Percentiles rank a stretch among this genome's conserved stretches.
phyloP scores from a whole-genome alignment of 2,329 filamentous ascomycete species.

The Fusarium metavorans region DNA sequence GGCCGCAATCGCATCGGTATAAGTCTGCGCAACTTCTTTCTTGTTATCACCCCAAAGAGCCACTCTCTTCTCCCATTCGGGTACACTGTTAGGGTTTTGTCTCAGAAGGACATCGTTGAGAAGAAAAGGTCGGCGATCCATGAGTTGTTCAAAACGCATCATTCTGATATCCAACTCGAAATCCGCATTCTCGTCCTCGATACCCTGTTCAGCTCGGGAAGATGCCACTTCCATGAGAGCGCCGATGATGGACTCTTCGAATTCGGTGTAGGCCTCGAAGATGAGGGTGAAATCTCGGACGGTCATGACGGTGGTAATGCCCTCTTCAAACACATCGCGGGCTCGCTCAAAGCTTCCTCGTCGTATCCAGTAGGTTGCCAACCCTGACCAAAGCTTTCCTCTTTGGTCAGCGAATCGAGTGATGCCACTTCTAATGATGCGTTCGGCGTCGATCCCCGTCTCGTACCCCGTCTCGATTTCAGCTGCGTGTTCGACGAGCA shows the following conservation, averaged over 20 bases:
- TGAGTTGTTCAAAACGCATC: slow-evolving; percentile 97
- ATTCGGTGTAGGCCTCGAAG: slow-evolving; percentile 96
- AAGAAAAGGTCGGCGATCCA: slow-evolving; percentile 95
- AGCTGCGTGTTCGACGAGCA: slow-evolving; percentile 90
- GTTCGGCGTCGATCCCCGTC: slow-evolving; percentile 88
- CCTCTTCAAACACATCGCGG: slow-evolving; percentile 94
- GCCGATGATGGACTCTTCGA: slow-evolving; percentile 95
- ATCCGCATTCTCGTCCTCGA: slow-evolving; percentile 84
- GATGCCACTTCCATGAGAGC: slow-evolving; percentile 91
- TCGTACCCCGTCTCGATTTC: slow-evolving; percentile 85
- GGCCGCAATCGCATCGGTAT: slow-evolving; percentile 91
- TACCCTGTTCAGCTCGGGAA: slow-evolving; percentile 80
- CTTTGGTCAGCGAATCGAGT: slow-evolving; percentile 91
- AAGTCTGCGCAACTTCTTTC: slow-evolving; percentile 90
- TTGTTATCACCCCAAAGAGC: slow-evolving; percentile 95
- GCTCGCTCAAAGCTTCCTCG: slow-evolving; percentile 92
- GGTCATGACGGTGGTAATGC: slow-evolving; percentile 97
- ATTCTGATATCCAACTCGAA: slow-evolving; percentile 96
- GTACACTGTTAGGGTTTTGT: slow-evolving; percentile 96
- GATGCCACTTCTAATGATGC: slow-evolving; percentile 93
- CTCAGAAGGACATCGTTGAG: slow-evolving; percentile 95
- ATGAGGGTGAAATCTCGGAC: slow-evolving; percentile 96
- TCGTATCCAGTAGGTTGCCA: slow-evolving; percentile 97
- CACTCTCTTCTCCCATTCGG: slow-evolving; percentile 98
- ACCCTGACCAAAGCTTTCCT: slow-evolving; percentile 92